These are phyloP conservation scores for Leishmania martiniquensis DNA, from an alignment of 208 protist species.

Conservation along the genomic window DNA sequence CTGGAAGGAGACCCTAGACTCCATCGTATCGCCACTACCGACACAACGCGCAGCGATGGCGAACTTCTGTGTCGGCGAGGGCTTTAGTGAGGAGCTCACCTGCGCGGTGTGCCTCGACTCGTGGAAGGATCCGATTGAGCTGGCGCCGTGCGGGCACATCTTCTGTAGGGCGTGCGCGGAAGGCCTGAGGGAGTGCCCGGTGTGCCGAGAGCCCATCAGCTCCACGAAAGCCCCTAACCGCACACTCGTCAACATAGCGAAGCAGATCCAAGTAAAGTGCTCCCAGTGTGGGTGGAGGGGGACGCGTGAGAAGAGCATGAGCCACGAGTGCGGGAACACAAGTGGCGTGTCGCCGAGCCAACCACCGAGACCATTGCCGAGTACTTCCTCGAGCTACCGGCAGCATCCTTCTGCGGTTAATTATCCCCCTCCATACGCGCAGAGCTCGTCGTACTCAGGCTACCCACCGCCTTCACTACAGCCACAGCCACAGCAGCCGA, in stretches of 20 bases:
- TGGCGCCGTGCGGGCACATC: conserved; percentile 50
- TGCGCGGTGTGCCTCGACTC: conserved; percentile 79
- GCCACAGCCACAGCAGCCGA: neutral
- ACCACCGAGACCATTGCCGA: neutral
- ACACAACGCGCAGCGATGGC: conserved; percentile 17
- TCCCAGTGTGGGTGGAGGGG: conserved; percentile 65
- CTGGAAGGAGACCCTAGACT: neutral
- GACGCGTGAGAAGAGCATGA: conserved; percentile 45
- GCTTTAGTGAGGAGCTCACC: conserved; percentile 72
- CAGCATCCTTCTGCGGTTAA: conserved; percentile 9
- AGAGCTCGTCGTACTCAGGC: neutral
- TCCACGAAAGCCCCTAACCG: conserved; percentile 53
- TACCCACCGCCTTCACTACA: neutral
- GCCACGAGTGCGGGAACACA: conserved; percentile 24
- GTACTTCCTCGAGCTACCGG: neutral
- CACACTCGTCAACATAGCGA: conserved; percentile 71
- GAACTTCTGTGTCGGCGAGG: conserved; percentile 40
- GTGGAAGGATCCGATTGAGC: conserved; percentile 65
- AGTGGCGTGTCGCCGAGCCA: neutral
- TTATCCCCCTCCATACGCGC: conserved; percentile 12
- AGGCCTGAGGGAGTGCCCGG: conserved; percentile 48
- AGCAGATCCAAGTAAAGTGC: conserved; percentile 59
- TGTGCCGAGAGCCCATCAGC: conserved; percentile 53
- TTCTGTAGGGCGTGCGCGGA: conserved; percentile 64
- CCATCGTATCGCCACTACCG: neutral